Evolutionary conservation across 371 early-diverging fungal genomes (phyloP), one percentile per base, ranked within the genome.

Genomic region (Nematocida sp.): DNA sequence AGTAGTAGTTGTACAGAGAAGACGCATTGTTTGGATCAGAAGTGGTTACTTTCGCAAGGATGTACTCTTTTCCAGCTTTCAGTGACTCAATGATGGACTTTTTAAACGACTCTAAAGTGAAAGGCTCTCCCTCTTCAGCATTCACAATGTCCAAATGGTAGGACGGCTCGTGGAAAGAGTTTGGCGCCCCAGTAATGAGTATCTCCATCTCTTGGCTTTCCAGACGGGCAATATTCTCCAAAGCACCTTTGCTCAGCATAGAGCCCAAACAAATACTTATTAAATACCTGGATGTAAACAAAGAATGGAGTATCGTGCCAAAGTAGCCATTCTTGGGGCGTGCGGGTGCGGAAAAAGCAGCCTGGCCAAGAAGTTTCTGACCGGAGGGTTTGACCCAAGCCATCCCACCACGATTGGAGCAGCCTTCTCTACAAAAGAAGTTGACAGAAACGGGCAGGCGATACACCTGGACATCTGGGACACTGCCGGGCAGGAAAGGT

Each of bases 341-440:
- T 84, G 83, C 55, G 76, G 79, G 19, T 80, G 80, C 15, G 84
- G 84, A 7, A 84, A 84, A 76, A 82, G 78, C 36, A 80, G 82
- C 43, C 23, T 84, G 27, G 74, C 76, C 15, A 52, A 80, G 45
- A 79, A 94, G 83, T 98, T 93, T 87, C 93, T 95, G 60, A 93
- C 92, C 84, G 90, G 89, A 62, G 91, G 91, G 82, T 99, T 99
- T 86, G 90, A 88, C 80, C 90, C 88, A 79, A 94, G 94, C 83
- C 96, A 98, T 86, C 94, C 96, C 83, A 95, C 95, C 34, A 99
- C 99, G 56, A 96, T 99, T 77, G 99, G 99, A n/a, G 97, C 96
- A 37, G 94, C 96, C 81, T 98, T 95, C 80, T 86, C 95, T 81
- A 94, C 95, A 75, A 98, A 98, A 80, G 94, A 78, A 88, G 89